phyloP scores from a whole-genome alignment of 192 early-diverging fungal species.

The Umbelopsis ramanniana region DNA sequence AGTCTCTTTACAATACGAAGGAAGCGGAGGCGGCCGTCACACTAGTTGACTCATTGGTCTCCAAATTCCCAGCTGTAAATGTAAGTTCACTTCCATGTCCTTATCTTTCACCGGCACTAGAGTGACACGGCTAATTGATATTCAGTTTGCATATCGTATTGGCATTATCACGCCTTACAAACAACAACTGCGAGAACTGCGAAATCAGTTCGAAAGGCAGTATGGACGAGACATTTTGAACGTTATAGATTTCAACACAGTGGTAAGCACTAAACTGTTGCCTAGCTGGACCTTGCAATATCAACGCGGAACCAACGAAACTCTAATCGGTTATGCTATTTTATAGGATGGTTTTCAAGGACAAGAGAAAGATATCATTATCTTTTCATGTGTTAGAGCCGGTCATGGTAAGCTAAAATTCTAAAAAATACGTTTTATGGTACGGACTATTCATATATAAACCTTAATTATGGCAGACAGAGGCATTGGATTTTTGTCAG shows the following conservation, averaged over 20 bases:
- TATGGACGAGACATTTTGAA: slow-evolving; percentile 69
- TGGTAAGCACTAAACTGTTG: slow-evolving; percentile 38
- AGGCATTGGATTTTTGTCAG: slow-evolving; percentile 83
- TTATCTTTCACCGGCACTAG: not conserved
- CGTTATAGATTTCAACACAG: slow-evolving; percentile 90
- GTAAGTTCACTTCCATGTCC: slow-evolving; percentile 37
- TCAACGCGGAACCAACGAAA: too few relatives aligned
- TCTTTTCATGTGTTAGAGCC: slow-evolving; percentile 93
- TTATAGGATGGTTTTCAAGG: slow-evolving; percentile 92
- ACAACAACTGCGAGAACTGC: slow-evolving; percentile 76
- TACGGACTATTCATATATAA: not conserved
- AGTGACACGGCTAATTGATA: not conserved
- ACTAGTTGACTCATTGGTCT: slow-evolving; percentile 69
- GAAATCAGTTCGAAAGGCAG: slow-evolving; percentile 62
- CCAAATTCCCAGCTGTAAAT: slow-evolving; percentile 55
- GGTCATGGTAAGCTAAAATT: slow-evolving; percentile 30
- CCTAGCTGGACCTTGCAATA: too few relatives aligned
- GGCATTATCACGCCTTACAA: slow-evolving; percentile 96
- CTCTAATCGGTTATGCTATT: too few relatives aligned
- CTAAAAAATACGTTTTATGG: not conserved
- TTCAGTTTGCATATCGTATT: slow-evolving; percentile 68
- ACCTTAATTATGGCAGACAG: slow-evolving; percentile 24
- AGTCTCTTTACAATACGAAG: slow-evolving; percentile 78
- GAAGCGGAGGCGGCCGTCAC: slow-evolving; percentile 78
- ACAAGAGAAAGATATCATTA: slow-evolving; percentile 96